Conservation (phyloP, 345 rosid genomes). For the Moringa oleifera region DNA sequence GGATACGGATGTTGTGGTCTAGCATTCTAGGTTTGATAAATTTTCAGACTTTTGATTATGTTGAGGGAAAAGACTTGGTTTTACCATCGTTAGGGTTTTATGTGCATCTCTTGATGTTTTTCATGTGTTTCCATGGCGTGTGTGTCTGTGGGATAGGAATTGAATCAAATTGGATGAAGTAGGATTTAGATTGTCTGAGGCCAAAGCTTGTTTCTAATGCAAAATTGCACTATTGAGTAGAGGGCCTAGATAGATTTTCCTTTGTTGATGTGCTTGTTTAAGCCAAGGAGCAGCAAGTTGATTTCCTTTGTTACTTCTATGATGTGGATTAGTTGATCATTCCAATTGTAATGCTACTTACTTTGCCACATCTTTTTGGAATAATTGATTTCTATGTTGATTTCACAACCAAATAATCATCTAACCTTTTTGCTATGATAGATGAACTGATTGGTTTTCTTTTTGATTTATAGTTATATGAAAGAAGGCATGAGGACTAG, state of each 20-base stretch:
- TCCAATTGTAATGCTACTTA: not conserved
- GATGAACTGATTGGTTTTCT: constrained; percentile 1
- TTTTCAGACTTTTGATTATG: not conserved
- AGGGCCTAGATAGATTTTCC: not conserved
- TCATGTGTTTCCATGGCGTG: not conserved
- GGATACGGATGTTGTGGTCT: too few relatives aligned
- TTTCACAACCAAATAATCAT: not conserved
- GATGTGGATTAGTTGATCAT: too few relatives aligned
- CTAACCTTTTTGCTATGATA: too few relatives aligned
- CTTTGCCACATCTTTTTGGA: not conserved
- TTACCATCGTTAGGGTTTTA: not conserved
- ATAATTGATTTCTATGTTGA: not conserved
- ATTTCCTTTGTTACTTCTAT: too few relatives aligned
- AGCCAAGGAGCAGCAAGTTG: not conserved
- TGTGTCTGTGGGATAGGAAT: not conserved
- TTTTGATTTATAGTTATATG: constrained; percentile 43
- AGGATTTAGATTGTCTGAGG: too few relatives aligned
- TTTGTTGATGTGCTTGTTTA: not conserved
- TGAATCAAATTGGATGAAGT: not conserved
- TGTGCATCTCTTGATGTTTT: not conserved
- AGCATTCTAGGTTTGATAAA: not conserved
- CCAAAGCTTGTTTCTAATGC: not conserved
- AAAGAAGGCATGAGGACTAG: constrained; percentile 80
- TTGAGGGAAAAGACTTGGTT: not conserved
- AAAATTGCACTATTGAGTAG: not conserved